Evolutionary conservation across 768 basidiomycete genomes (phyloP).

Genomic region (Cyathus striatus): DNA sequence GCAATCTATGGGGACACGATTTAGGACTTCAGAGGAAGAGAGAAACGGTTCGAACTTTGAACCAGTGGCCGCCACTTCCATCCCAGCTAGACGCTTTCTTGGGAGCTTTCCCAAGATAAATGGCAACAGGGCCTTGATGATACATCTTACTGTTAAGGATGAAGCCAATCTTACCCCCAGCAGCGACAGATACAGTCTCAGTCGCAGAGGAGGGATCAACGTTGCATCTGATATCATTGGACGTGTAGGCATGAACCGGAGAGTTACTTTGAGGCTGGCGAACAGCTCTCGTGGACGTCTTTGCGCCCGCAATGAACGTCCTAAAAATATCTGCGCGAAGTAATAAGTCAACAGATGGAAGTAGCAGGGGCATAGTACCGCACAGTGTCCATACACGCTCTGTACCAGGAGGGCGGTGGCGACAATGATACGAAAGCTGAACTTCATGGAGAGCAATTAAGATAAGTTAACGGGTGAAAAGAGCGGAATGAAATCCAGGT

Average conservation of each 20-base stretch:
- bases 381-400: conserved; percentile 8
- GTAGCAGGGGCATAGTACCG: neutral
- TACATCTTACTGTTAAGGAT: neutral
- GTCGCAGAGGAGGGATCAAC: neutral
- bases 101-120: neutral
- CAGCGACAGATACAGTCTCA: neutral
- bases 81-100: neutral
- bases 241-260: neutral
- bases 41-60: neutral
- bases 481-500: too few species aligned
- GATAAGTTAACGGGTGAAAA: too few species aligned
- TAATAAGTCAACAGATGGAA: neutral
- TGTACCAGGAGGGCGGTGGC: conserved; percentile 7
- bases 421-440: conserved; percentile 3
- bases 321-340: neutral
- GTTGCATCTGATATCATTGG: neutral
- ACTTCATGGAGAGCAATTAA: too few species aligned
- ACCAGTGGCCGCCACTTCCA: neutral
- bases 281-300: neutral
- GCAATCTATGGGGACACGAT: neutral
- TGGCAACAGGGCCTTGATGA: neutral
- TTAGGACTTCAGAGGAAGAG: too few species aligned
- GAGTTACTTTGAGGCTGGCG: neutral
- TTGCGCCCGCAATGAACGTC: neutral
- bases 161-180: neutral